Evolutionary conservation across 306 rosid species (phyloP).

Genomic region (Quercus aquifolioides): DNA sequence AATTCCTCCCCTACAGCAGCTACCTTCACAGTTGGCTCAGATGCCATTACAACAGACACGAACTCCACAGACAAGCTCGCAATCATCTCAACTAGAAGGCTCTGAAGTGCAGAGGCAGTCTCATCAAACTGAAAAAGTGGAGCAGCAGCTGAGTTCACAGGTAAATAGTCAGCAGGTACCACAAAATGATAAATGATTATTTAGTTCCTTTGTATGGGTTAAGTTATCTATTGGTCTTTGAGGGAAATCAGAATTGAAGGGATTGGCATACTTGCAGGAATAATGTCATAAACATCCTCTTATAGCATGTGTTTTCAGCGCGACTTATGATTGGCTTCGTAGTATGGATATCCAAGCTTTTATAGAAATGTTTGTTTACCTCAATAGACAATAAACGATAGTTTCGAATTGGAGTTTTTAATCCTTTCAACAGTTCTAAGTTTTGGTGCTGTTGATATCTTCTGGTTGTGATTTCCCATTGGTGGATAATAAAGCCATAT

Average conservation of each 20-base stretch:
- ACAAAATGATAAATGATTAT: slow-evolving; percentile 17
- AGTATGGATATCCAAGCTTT: slow-evolving; percentile 9
- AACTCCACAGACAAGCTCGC: slow-evolving; percentile 36
- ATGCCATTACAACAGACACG: slow-evolving; percentile 41
- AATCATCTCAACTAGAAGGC: slow-evolving; percentile 41
- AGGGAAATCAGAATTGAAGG: slow-evolving; percentile 11
- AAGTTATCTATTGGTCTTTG: slow-evolving; percentile 14
- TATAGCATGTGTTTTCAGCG: neutral
- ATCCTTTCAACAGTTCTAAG: neutral
- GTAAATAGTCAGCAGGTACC: slow-evolving; percentile 44
- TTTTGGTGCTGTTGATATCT: slow-evolving; percentile 11
- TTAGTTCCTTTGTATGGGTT: slow-evolving; percentile 11
- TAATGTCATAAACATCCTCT: neutral
- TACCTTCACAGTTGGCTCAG: slow-evolving; percentile 43
- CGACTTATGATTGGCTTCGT: neutral
- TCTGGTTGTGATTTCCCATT: slow-evolving; percentile 8
- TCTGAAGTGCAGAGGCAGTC: slow-evolving; percentile 51
- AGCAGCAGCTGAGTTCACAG: slow-evolving; percentile 61
- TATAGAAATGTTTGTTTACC: neutral
- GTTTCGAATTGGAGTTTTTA: neutral
- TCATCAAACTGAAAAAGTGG: slow-evolving; percentile 38
- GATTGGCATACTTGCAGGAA: neutral
- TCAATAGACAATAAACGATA: slow-evolving; percentile 1
- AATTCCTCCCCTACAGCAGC: slow-evolving; percentile 40
- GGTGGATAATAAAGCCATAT: slow-evolving; percentile 6